These are phyloP conservation scores for Zizania latifolia DNA, from an alignment of 176 grass and related monocot species.

Conservation along the genomic window DNA sequence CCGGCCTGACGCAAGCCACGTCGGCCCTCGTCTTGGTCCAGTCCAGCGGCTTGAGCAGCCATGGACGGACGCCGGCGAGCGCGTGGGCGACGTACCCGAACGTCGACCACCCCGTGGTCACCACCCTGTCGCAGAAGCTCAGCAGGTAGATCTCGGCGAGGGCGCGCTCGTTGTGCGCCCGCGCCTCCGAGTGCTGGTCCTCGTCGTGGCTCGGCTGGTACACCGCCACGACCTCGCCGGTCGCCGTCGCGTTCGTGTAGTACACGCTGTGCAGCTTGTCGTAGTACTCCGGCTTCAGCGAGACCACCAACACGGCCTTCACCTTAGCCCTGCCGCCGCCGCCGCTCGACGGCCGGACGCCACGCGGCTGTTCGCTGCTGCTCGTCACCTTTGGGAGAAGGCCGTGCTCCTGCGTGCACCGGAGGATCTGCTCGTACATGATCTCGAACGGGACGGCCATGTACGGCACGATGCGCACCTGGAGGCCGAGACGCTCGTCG, in stretches of 20 bases:
- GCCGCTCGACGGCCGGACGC: not conserved
- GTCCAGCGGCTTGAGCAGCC: constrained; percentile 22
- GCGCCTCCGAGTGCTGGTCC: constrained; percentile 34
- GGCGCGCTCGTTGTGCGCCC: constrained; percentile 55
- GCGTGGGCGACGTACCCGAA: constrained; percentile 73
- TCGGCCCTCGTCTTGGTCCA: constrained; percentile 1
- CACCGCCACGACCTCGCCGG: constrained; percentile 51
- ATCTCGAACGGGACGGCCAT: constrained; percentile 17
- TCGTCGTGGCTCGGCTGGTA: constrained; percentile 62
- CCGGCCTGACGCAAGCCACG: constrained; percentile 38
- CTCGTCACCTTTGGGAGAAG: constrained; percentile 37
- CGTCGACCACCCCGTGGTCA: constrained; percentile 55
- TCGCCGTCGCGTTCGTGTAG: constrained; percentile 46
- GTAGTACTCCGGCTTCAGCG: constrained; percentile 51
- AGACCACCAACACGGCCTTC: constrained; percentile 51
- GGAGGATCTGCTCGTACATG: constrained; percentile 43
- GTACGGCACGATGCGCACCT: constrained; percentile 35
- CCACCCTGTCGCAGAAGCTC: constrained; percentile 39
- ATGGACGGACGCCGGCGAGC: constrained; percentile 46
- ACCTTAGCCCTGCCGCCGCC: constrained; percentile 15
- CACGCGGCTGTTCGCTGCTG: not conserved
- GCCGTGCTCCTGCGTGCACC: constrained; percentile 38
- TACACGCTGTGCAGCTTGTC: constrained; percentile 57
- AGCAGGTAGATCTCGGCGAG: constrained; percentile 70
- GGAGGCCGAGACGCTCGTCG: constrained; percentile 53